A percentile compares a stretch with the other conserved stretches of the same genome.
Conservation (phyloP, 352 stramenopile species). For the Globisporangium uncinulatum region DNA sequence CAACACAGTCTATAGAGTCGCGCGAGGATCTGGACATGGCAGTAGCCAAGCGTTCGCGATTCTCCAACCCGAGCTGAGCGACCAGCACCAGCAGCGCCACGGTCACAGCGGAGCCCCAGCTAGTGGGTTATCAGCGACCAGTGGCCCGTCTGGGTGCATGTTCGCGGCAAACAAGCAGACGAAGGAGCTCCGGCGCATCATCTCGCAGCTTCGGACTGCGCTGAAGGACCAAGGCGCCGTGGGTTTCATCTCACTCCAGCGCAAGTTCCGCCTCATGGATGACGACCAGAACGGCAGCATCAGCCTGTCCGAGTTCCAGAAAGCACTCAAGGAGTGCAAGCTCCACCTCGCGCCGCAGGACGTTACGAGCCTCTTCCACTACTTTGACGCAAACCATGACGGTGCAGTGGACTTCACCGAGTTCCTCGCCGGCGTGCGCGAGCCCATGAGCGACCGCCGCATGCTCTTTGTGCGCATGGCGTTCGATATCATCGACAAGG, state of each 20-base stretch:
- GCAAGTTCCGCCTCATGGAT: conserved; percentile 71
- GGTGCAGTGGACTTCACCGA: conserved; percentile 79
- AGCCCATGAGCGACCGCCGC: conserved; percentile 76
- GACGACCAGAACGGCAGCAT: conserved; percentile 66
- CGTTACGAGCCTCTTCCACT: conserved; percentile 65
- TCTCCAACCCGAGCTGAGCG: conserved; percentile 50
- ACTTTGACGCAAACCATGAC: conserved; percentile 84
- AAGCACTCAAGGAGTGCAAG: conserved; percentile 51
- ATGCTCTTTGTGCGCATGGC: conserved; percentile 79
- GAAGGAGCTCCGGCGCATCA: conserved; percentile 56
- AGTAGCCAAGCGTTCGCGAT: conserved; percentile 55
- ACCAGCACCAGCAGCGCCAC: conserved; percentile 23
- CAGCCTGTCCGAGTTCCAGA: conserved; percentile 70
- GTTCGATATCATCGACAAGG: conserved; percentile 84
- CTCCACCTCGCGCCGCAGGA: conserved; percentile 47
- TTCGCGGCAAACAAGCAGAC: conserved; percentile 35
- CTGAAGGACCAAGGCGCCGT: conserved; percentile 60
- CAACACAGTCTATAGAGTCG: conserved; percentile 12
- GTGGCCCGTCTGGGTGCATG: conserved; percentile 2
- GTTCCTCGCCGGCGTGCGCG: conserved; percentile 78
- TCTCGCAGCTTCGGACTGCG: conserved; percentile 37
- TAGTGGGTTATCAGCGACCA: not conserved
- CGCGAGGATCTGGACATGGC: conserved; percentile 34
- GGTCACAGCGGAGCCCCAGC: not conserved
- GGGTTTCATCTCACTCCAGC: conserved; percentile 73